Evolutionary conservation across 331 rosid species (phyloP), one percentile per base, ranked within the genome.

Genomic region (Malus hybrid): DNA sequence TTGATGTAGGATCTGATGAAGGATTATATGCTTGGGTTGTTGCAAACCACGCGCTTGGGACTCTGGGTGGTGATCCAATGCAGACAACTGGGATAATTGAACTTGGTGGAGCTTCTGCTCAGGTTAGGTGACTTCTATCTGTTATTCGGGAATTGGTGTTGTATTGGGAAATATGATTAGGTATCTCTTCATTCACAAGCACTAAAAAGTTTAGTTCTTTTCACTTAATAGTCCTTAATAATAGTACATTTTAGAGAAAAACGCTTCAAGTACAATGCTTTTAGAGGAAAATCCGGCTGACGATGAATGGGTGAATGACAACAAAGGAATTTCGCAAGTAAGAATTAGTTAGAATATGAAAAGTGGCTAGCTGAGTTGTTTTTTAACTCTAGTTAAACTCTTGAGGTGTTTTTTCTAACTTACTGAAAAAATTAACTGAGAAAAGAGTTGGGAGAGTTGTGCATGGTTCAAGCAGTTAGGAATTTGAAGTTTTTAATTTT

Each of bases 21-120:
- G 98, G 97, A 80, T 72, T 86, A 34, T 93, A 89, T 84, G 98
- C 93, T 64, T 93, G 98, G 98, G 88, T 93, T 79, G 88, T 87
- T 78, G 98, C 98, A 77, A 93, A 93, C 86, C 88, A 91, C 86
- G 98, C 98, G 3, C 93, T 91, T 79, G 93, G 93, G 65, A 81
- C 91, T 72, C 92, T 93, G 34, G 98, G 98, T 70, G 90, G 91
- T n/a, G 87, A 93, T 84, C 97, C 98, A 56, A 78, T 76, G 61
- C 83, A 85, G 77, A 91, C 98, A 63, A 86, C 91, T 76, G 98
- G 98, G 80, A 87, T 93, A 74, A 84, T 93, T 66, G 98, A 93
- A 83, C 98, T 93, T 70, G 98, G 97, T 60, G 98, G 98, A 29
- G 98, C 98, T 85, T 93, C 98, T 79, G 90, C 91, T 72, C 97